phyloP scores from a whole-genome alignment of 768 basidiomycete species.

The Mycena galericulata region DNA sequence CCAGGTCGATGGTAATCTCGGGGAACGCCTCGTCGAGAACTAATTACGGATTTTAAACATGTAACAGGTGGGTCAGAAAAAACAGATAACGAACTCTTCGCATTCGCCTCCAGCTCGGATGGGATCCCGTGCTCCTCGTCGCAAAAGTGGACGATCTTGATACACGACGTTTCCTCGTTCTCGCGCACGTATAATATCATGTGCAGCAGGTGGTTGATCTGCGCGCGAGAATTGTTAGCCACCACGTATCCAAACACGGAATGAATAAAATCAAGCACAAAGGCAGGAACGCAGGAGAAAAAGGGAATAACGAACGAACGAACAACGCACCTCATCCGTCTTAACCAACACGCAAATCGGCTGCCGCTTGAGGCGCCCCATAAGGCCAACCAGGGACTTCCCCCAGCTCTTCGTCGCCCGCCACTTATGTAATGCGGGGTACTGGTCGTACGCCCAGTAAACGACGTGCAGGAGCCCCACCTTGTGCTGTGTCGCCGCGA shows the following conservation, averaged over 20 bases:
- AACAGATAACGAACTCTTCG: conserved; percentile 66
- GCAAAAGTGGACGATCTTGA: conserved; percentile 78
- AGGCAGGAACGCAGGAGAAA: too few relatives aligned
- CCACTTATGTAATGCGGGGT: conserved; percentile 58
- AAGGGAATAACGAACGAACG: too few relatives aligned
- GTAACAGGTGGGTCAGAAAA: neutral
- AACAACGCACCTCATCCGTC: conserved; percentile 59
- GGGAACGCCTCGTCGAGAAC: conserved; percentile 65
- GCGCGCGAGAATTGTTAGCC: too few relatives aligned
- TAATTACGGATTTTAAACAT: neutral
- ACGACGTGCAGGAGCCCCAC: conserved; percentile 61
- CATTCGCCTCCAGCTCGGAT: conserved; percentile 79
- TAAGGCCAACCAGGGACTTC: conserved; percentile 53
- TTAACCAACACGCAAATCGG: conserved; percentile 72
- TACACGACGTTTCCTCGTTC: conserved; percentile 77
- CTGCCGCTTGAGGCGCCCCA: conserved; percentile 61
- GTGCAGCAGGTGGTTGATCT: conserved; percentile 77
- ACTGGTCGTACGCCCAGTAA: conserved; percentile 76
- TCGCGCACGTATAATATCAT: conserved; percentile 74
- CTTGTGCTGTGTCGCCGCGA: conserved; percentile 66
- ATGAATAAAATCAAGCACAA: too few relatives aligned
- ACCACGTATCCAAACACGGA: neutral
- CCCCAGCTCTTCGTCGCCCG: conserved; percentile 56
- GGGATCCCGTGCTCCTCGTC: conserved; percentile 63
- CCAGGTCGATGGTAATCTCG: conserved; percentile 71